These are phyloP conservation scores for Isoetes taiwanensis DNA, from an alignment of 75 land plant species.

Conservation along the genomic window DNA sequence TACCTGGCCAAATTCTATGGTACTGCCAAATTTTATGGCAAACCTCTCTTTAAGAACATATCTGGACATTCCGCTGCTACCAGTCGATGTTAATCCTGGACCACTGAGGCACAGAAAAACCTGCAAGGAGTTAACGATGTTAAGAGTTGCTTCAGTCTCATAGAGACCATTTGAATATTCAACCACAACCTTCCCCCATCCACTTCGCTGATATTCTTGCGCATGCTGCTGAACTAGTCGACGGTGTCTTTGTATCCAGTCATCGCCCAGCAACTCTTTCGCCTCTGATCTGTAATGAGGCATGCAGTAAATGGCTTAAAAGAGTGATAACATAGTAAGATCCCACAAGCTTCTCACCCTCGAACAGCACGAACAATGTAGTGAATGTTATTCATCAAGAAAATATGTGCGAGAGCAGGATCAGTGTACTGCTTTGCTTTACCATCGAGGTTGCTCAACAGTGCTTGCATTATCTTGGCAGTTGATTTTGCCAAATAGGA, in stretches of 20 bases:
- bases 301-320: not conserved
- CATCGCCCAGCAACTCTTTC: not conserved
- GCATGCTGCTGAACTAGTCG: slow-evolving; percentile 5
- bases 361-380: not conserved
- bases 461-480: not conserved
- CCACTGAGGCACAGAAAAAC: not conserved
- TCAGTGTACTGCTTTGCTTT: slow-evolving; percentile 1
- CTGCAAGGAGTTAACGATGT: not conserved
- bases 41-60: not conserved
- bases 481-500: not conserved
- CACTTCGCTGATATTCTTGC: not conserved
- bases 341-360: not conserved
- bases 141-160: not conserved
- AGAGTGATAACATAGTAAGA: not conserved
- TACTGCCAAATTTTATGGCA: not conserved
- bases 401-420: not conserved
- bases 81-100: not conserved
- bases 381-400: slow-evolving; percentile 6
- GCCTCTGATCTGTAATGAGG: not conserved
- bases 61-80: not conserved
- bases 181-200: not conserved
- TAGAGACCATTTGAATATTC: not conserved
- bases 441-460: not conserved
- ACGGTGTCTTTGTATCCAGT: slow-evolving; percentile 2
- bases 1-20: too few relatives aligned